A percentile compares a stretch with the other conserved stretches of the same genome.
These are phyloP conservation scores for Phytopythium cucurbitacearum DNA, from an alignment of 352 stramenopile species.

Conservation along the genomic window DNA sequence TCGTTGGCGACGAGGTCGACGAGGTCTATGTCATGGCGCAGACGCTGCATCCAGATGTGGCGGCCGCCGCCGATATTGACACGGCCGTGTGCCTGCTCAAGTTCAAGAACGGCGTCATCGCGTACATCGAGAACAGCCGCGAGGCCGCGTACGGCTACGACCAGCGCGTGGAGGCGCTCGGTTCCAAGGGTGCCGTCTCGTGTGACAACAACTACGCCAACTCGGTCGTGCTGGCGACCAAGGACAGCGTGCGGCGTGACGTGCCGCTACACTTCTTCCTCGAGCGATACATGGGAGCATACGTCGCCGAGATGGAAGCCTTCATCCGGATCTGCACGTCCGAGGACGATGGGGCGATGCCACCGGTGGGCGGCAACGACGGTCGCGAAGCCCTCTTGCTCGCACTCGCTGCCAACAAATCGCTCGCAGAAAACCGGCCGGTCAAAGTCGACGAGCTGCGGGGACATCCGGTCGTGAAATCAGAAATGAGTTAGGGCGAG, in stretches of 20 bases:
- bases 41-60: conserved; percentile 49
- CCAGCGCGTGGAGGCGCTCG: conserved; percentile 91
- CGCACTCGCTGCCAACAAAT: conserved; percentile 64
- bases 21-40: conserved; percentile 71
- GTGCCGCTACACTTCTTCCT: conserved; percentile 95
- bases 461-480: neutral
- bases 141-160: conserved; percentile 94
- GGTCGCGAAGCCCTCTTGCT: conserved; percentile 64
- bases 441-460: conserved; percentile 58
- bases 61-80: conserved; percentile 85
- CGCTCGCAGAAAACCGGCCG: conserved; percentile 58
- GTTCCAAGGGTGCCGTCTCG: conserved; percentile 85
- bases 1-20: conserved; percentile 66
- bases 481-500: neutral
- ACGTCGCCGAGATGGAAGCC: conserved; percentile 61
- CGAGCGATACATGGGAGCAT: conserved; percentile 90
- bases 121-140: conserved; percentile 94
- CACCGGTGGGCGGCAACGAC: conserved; percentile 54
- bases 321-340: conserved; percentile 60
- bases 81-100: conserved; percentile 89
- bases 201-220: conserved; percentile 95
- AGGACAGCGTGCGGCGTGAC: conserved; percentile 50
- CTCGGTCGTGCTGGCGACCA: conserved; percentile 62
- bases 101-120: conserved; percentile 88
- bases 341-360: conserved; percentile 11